A percentile compares a stretch with the other conserved stretches of the same genome.
phyloP scores from a whole-genome alignment of 225 moss, liverwort and hornwort species.

The Takakia lepidozioides region DNA sequence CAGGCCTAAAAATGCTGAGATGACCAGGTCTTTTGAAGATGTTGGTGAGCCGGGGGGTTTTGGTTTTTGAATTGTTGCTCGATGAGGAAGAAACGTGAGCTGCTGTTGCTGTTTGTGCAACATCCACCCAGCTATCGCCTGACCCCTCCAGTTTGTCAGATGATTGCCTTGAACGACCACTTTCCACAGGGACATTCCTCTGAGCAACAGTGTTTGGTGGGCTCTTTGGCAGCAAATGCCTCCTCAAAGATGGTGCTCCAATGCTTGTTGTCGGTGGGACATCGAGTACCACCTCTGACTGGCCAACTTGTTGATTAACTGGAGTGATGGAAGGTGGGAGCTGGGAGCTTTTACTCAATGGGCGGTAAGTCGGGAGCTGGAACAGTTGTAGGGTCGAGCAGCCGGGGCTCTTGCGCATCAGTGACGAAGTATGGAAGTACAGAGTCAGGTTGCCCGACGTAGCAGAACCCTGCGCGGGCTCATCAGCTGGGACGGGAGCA shows the following conservation, averaged over 20 bases:
- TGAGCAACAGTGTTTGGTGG: constrained; percentile 68
- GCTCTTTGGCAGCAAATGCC: constrained; percentile 56
- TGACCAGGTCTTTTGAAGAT: too few relatives aligned
- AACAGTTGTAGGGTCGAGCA: too few relatives aligned
- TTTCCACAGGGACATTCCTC: constrained; percentile 40
- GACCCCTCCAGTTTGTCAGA: constrained; percentile 21
- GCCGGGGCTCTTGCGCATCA: too few relatives aligned
- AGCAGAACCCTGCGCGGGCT: too few relatives aligned
- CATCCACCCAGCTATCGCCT: constrained; percentile 17
- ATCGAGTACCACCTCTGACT: constrained; percentile 19
- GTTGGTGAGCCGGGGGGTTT: too few relatives aligned
- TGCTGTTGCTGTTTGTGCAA: constrained; percentile 13
- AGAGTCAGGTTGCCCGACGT: too few relatives aligned
- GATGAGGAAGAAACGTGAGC: constrained; percentile 21
- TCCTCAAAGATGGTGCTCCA: constrained; percentile 58
- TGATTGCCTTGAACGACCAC: constrained; percentile 10
- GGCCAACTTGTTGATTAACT: constrained; percentile 9
- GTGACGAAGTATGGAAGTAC: too few relatives aligned
- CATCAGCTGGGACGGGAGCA: too few relatives aligned
- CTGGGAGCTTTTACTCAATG: too few relatives aligned
- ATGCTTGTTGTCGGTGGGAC: constrained; percentile 19
- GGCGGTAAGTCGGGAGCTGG: too few relatives aligned
- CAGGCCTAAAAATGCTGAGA: too few relatives aligned
- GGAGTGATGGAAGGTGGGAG: constrained; percentile 18
- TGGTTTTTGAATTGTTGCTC: constrained; percentile 30